Evolutionary conservation across 1,284 basidiomycete species (phyloP), one percentile per base, ranked within the genome.

Genomic region (Amylostereum areolatum): DNA sequence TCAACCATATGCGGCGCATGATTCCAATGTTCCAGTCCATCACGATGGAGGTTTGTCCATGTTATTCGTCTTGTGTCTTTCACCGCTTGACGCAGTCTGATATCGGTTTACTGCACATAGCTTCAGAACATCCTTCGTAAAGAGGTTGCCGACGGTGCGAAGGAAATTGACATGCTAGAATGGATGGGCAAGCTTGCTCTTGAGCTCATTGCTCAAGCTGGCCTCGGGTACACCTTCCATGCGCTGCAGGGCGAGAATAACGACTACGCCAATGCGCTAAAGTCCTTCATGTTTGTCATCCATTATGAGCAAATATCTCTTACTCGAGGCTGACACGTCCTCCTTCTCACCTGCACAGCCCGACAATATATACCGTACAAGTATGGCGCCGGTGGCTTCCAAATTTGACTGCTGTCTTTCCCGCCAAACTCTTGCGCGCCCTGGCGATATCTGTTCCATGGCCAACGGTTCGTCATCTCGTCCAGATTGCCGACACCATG

Each of bases 291-390:
- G 57, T 59, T 32, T n/a, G 46, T 32, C 25, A 9, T 27, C 25
- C 35, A 42, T 72, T 1, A 61, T 56, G 0, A 69, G 68, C n/a
- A 71, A 70, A 0, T 72, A 62, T 1, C 34, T 73, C 4, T 71
- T 72, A 18, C 18, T 18, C 18, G 18, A 18, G 18, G 18, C 18
- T 18, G 18, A 18, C 18, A 18, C 18, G 18, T 18, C 18, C 18
- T 18, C 18, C 18, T 18, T 18, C 18, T 18, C 18, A 18, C 18
- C 18, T 18, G 18, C 18, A 18, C 18, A 18, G 18, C 18, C 18
- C 18, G 18, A 18, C 18, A 18, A 18, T 18, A 18, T 18, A 18
- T 18, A 18, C 18, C 18, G 18, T 18, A 18, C 18, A 18, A 18
- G 18, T 18, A 18, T 18, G 18, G 18, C 18, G 18, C 18, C 18